phyloP scores from a whole-genome alignment of 768 basidiomycete genomes.

The Rhodotorula diobovata region DNA sequence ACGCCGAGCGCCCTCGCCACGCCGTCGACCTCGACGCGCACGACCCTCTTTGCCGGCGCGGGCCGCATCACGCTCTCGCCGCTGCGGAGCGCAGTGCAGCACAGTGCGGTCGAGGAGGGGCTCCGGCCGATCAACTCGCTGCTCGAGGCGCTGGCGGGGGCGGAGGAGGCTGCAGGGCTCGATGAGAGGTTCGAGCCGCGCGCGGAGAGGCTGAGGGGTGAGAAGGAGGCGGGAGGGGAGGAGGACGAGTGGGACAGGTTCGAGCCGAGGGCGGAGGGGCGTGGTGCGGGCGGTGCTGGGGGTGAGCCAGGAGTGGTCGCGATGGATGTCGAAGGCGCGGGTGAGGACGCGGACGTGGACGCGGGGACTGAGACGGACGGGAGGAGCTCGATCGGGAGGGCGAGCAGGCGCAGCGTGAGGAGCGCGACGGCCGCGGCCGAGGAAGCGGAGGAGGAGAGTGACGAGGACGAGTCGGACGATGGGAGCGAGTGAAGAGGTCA shows the following conservation, averaged over 20 bases:
- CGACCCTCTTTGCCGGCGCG: too few species aligned
- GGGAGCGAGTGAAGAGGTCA: neutral
- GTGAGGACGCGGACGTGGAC: neutral
- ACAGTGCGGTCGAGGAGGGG: neutral
- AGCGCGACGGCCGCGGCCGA: neutral
- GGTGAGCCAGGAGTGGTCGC: too few species aligned
- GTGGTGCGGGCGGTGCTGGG: neutral
- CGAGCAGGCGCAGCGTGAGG: neutral
- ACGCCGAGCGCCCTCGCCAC: neutral
- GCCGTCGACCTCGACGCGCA: too few species aligned
- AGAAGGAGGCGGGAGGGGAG: neutral
- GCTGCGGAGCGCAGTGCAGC: neutral
- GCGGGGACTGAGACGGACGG: neutral
- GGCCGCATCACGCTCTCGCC: neutral
- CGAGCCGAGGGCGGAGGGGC: neutral
- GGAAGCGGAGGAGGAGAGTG: neutral
- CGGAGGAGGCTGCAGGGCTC: neutral
- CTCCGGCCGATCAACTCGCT: conserved; percentile 4
- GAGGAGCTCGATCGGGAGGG: neutral
- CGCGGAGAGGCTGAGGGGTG: neutral
- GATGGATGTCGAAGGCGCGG: neutral
- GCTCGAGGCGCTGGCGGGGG: too few species aligned
- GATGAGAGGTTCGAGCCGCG: conserved; percentile 9
- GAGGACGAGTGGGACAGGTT: neutral
- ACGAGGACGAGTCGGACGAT: neutral